These are phyloP conservation scores for Ambispora gerdemannii DNA, from an alignment of 192 early-diverging fungal genomes.

Conservation along the genomic window DNA sequence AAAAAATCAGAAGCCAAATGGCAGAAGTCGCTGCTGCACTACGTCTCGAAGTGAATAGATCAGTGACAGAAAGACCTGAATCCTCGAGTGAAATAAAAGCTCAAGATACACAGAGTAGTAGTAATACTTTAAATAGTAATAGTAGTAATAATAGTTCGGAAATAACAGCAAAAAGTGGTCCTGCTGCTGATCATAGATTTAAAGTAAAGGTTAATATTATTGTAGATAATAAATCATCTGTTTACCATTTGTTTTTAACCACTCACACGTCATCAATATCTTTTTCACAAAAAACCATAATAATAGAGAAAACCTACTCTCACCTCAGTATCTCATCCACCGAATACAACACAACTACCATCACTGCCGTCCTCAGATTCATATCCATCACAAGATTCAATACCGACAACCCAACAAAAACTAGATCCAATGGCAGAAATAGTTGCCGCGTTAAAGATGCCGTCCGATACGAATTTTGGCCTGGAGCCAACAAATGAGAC, in stretches of 20 bases:
- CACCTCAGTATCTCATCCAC: slow-evolving; percentile 9
- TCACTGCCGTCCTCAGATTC: background rate
- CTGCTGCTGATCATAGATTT: background rate
- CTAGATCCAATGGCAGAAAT: slow-evolving; percentile 24
- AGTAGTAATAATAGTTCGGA: background rate
- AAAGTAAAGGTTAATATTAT: slow-evolving; percentile 21
- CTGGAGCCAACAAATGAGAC: background rate
- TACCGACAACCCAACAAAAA: background rate
- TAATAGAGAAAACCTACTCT: slow-evolving; percentile 23
- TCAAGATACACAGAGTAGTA: background rate
- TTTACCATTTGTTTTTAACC: no score
- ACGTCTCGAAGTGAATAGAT: background rate
- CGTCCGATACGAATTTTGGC: slow-evolving; percentile 22
- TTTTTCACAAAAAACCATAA: background rate
- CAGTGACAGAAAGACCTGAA: background rate
- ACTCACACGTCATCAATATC: background rate
- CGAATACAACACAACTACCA: background rate
- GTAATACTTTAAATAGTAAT: background rate
- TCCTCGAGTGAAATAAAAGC: background rate
- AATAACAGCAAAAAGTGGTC: background rate
- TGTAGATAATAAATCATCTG: no score
- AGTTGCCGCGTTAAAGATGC: slow-evolving; percentile 26
- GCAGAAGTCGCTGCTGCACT: slow-evolving; percentile 27
- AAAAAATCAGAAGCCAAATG: slow-evolving; percentile 29
- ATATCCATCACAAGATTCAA: background rate